These are phyloP conservation scores for Epichloe sibirici DNA, from an alignment of 2,329 filamentous ascomycete genomes.

Conservation along the genomic window DNA sequence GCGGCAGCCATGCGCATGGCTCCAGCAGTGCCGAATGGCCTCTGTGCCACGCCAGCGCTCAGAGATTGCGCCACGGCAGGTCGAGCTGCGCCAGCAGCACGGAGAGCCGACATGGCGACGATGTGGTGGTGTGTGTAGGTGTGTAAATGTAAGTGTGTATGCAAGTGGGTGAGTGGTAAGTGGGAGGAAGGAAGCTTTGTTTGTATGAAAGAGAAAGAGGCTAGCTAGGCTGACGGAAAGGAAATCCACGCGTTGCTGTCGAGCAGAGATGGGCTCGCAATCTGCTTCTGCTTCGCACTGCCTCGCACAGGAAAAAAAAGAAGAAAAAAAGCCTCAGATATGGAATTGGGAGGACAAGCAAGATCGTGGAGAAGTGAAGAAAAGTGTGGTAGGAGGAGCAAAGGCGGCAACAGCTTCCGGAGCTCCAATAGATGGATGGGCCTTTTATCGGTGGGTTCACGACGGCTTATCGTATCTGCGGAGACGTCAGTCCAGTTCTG, in stretches of 20 bases:
- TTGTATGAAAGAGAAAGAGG: no score
- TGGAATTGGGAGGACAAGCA: neutral
- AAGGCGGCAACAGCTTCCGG: neutral
- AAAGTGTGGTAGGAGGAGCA: neutral
- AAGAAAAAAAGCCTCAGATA: neutral
- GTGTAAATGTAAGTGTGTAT: neutral
- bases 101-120: slow-evolving; percentile 9
- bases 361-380: neutral
- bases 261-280: neutral
- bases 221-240: no score
- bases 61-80: slow-evolving; percentile 1
- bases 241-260: neutral
- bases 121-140: neutral
- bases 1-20: slow-evolving; percentile 18
- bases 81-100: slow-evolving; percentile 6
- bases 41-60: slow-evolving; percentile 2
- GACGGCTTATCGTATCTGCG: slow-evolving; percentile 1
- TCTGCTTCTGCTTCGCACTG: neutral
- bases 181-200: no score
- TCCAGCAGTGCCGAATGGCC: slow-evolving; percentile 8
- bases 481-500: neutral
- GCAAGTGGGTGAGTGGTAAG: neutral
- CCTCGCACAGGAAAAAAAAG: neutral
- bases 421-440: neutral
- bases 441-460: slow-evolving; percentile 5